Evolutionary conservation across 2,329 filamentous ascomycete species (phyloP), one percentile per base, ranked within the genome.

Genomic region (Calonectria pseudoreteaudii): DNA sequence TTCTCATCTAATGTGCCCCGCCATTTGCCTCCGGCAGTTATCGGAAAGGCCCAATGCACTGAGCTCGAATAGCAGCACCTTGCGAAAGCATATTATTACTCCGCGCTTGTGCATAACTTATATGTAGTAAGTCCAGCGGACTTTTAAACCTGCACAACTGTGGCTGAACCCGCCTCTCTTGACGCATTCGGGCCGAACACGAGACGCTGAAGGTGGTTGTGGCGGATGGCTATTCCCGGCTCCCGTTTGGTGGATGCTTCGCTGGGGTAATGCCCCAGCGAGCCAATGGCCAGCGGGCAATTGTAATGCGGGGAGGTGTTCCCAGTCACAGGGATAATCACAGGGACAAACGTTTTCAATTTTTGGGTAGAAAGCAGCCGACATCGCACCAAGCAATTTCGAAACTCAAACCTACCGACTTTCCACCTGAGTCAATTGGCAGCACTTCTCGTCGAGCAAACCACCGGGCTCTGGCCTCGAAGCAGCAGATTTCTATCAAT

Each of bases 251-350:
- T 73, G 74, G 76, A 67, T 70, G 49, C 75, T 70, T 64, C 64
- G 50, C 41, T 68, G 60, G 47, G 64, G 44, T 26, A 47, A 49
- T 16, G 8, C n/a, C 13, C 14, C 26, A n/a, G 16, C 6, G 9
- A 38, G 18, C 65, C 72, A 81, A 81, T 80, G 36, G 77, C 1
- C 30, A 6, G 66, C 49, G 44, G 58, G 41, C 52, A 73, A 75
- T 81, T 81, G 79, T 81, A 79, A 81, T 81, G 80, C 80, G 80
- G 80, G 79, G 79, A 66, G 74, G 56, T 50, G 52, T 53, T 47
- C 74, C 60, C 74, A 72, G 81, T 83, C 80, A 83, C 82, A 83
- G 82, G 82, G 81, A 81, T 82, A 79, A 82, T 80, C 81, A 84
- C 82, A 84, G 81, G 82, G 81, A 74, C 23, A 62, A 31, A 80